phyloP scores from a whole-genome alignment of 73 alveolate species.

The Symbiodinium pilosum region DNA sequence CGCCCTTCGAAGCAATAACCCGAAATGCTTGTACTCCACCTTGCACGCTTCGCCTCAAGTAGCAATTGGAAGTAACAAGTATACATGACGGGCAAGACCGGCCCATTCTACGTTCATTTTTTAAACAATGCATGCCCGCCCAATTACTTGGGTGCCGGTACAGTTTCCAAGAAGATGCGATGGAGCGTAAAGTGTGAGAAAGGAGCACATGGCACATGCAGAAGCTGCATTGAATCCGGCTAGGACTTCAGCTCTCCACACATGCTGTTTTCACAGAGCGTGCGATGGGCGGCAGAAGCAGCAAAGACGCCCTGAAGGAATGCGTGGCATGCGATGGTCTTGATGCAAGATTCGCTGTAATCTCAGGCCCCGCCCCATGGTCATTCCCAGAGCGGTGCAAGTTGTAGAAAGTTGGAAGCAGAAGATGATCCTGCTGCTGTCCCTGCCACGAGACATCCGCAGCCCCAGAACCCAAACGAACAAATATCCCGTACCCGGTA shows the following conservation, averaged over 20 bases:
- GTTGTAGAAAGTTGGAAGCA: no score
- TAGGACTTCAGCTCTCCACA: neutral
- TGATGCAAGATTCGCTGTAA: neutral
- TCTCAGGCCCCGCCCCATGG: no score
- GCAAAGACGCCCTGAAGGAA: neutral
- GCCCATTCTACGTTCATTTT: neutral
- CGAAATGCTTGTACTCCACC: no score
- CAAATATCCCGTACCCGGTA: neutral
- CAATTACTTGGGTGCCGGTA: neutral
- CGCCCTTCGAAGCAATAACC: no score
- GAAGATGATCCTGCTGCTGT: no score
- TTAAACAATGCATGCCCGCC: neutral
- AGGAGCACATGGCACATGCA: neutral
- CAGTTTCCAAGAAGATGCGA: neutral
- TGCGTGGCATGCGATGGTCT: neutral
- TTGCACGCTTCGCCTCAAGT: no score
- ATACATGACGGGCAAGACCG: neutral
- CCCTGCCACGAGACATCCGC: no score
- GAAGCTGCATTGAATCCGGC: neutral
- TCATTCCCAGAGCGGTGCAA: no score
- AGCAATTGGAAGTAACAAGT: no score
- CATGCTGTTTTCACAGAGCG: neutral
- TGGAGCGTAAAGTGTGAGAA: neutral
- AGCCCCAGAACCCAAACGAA: neutral
- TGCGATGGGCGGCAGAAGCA: slow-evolving; percentile 4